Conservation (phyloP, 2,329 filamentous ascomycete species). For the Fusarium staphyleae region DNA sequence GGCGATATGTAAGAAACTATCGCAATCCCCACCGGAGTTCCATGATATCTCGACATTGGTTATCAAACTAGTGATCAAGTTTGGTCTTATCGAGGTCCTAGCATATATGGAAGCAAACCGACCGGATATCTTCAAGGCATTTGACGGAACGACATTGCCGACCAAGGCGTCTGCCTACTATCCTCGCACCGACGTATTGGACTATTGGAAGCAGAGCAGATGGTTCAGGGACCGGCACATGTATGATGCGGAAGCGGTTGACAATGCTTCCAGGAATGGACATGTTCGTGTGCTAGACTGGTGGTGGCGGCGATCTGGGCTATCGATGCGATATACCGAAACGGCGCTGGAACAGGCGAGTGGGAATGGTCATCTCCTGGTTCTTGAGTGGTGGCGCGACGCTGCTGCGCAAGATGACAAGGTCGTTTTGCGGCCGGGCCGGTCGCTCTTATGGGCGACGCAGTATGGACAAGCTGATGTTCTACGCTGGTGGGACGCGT, state of each 20-base stretch:
- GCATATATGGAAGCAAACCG: constrained; percentile 69
- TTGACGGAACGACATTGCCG: constrained; percentile 83
- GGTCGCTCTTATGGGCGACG: constrained; percentile 82
- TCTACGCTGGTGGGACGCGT: constrained; percentile 87
- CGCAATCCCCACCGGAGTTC: constrained; percentile 73
- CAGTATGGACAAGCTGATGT: constrained; percentile 81
- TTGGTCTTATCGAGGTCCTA: constrained; percentile 81
- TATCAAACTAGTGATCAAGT: constrained; percentile 90
- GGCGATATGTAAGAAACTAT: constrained; percentile 77
- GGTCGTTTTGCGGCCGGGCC: constrained; percentile 77
- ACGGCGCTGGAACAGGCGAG: constrained; percentile 87
- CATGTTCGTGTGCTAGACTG: constrained; percentile 87
- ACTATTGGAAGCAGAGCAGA: constrained; percentile 88
- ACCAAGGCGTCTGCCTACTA: constrained; percentile 90
- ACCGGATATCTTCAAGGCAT: constrained; percentile 81
- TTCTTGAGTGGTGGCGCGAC: constrained; percentile 93
- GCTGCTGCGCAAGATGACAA: constrained; percentile 66
- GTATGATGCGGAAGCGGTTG: constrained; percentile 83
- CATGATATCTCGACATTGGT: constrained; percentile 77
- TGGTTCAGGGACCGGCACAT: constrained; percentile 82
- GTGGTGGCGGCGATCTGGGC: constrained; percentile 82
- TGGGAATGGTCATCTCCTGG: constrained; percentile 80
- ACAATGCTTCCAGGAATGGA: constrained; percentile 85
- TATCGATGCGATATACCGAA: constrained; percentile 86
- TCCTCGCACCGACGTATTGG: constrained; percentile 81